Evolutionary conservation across 2,329 filamentous ascomycete species (phyloP).

Genomic region (Stromatinia cepivora): DNA sequence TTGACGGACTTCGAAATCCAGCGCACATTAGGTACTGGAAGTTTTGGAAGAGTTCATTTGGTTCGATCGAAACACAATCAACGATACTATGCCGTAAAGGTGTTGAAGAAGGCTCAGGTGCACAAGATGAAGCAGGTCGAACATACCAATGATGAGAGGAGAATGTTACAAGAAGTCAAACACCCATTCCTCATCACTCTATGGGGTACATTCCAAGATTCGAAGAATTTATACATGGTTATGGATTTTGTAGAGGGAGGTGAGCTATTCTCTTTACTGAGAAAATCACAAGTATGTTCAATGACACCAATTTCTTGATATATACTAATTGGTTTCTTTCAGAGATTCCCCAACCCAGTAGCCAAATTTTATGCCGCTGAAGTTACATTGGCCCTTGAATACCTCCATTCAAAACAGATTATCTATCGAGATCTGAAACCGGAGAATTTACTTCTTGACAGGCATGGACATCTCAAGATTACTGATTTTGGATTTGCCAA

Average conservation of each 20-base stretch:
- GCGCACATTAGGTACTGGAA: slow-evolving; percentile 91
- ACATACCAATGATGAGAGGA: slow-evolving; percentile 96
- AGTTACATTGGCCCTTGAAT: slow-evolving; percentile 92
- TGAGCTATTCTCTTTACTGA: slow-evolving; percentile 90
- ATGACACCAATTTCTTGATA: not conserved
- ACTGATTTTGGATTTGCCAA: slow-evolving; percentile 99
- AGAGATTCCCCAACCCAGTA: slow-evolving; percentile 98
- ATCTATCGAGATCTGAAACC: slow-evolving; percentile 98
- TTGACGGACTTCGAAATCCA: slow-evolving; percentile 86
- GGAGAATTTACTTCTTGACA: slow-evolving; percentile 87
- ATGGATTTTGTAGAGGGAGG: slow-evolving; percentile 99
- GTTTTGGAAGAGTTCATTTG: slow-evolving; percentile 93
- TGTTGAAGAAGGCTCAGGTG: slow-evolving; percentile 96
- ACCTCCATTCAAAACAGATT: slow-evolving; percentile 90
- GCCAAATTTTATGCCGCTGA: slow-evolving; percentile 99
- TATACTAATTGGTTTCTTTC: slow-evolving; percentile 22
- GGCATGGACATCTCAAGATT: slow-evolving; percentile 93
- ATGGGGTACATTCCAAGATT: slow-evolving; percentile 97
- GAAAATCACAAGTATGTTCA: slow-evolving; percentile 76
- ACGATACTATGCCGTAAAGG: slow-evolving; percentile 97
- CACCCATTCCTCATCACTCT: slow-evolving; percentile 97
- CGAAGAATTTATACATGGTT: slow-evolving; percentile 97
- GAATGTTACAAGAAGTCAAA: slow-evolving; percentile 94
- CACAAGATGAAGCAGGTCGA: slow-evolving; percentile 99
- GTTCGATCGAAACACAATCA: slow-evolving; percentile 98